Base-by-base conservation (phyloP, 1,284 basidiomycete genomes). In the Chondrostereum purpureum region DNA sequence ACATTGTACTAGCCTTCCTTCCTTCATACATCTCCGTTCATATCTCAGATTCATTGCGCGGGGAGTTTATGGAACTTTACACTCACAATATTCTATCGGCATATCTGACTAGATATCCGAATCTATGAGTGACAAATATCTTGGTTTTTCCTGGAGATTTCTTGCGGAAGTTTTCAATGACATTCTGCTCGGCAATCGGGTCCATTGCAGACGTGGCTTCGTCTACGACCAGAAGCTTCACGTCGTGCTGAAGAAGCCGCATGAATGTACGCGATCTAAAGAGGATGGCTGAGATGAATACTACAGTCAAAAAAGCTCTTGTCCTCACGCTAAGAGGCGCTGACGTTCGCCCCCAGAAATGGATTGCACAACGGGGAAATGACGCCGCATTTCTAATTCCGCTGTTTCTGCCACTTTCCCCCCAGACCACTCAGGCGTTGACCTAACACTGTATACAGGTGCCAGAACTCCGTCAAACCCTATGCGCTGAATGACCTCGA, bases 301-400 rank as follows among this genome's bases (percentile, higher is more conserved):
- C 41, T 13, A n/a, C 24, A 35, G 2, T 43, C n/a, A 46, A 5
- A n/a, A 45, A 43, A n/a, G 62, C 73, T n/a, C n/a, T n/a, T n/a
- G n/a, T n/a, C n/a, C n/a, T 47, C 52, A 75, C 74, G 67, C 68
- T 10, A 70, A 63, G 3, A 78, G 51, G 4, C 70, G 61, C 49
- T 77, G 75, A 43, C 57, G 63, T 53, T 76, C 70, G 1, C 70
- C 72, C 14, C 62, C 67, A 4, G 65, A 64, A 24, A 66, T 53
- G 36, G 56, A 6, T 33, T 53, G 50, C 18, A 22, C 43, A 14
- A 10, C 13, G 12, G 37, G 37, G 37, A 16, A 16, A 39, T 10
- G 37, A 5, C 14, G 3, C 13, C 37, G 12, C 37, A 39, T 39
- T 36, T 45, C n/a, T 40, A 39, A n/a, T 23, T 45, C 3, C 50